Conservation (phyloP, 257 asterid genomes). For the Pogostemon cablin region DNA sequence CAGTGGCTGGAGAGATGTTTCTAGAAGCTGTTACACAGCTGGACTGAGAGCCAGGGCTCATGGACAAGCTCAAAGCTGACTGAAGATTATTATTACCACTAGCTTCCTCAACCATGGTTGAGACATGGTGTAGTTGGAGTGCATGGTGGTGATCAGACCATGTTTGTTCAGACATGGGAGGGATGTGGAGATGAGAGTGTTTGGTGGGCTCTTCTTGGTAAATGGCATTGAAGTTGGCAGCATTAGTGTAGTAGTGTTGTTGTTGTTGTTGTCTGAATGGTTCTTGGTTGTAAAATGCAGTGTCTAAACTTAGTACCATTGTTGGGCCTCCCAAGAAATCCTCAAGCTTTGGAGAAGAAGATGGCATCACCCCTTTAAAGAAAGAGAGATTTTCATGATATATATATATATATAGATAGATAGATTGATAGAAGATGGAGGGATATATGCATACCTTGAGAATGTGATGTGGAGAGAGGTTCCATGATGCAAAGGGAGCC, state of each 20-base stretch:
- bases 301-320: slow-evolving; percentile 58
- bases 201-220: slow-evolving; percentile 41
- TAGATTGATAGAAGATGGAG: neutral
- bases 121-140: slow-evolving; percentile 36
- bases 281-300: slow-evolving; percentile 50
- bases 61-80: slow-evolving; percentile 58
- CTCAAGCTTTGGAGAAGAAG: slow-evolving; percentile 75
- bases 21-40: slow-evolving; percentile 70
- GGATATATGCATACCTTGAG: slow-evolving; percentile 43
- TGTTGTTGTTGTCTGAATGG: slow-evolving; percentile 40
- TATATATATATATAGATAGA: too few species aligned
- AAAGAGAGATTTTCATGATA: neutral
- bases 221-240: slow-evolving; percentile 43
- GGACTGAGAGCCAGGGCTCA: slow-evolving; percentile 88
- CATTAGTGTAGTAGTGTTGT: slow-evolving; percentile 35
- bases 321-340: slow-evolving; percentile 75
- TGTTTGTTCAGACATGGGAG: slow-evolving; percentile 43
- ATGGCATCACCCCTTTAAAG: slow-evolving; percentile 42
- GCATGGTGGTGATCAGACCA: slow-evolving; percentile 58
- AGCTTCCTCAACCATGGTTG: slow-evolving; percentile 26
- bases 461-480: slow-evolving; percentile 67
- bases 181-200: slow-evolving; percentile 43
- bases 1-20: slow-evolving; percentile 53
- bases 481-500: slow-evolving; percentile 86
- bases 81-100: slow-evolving; percentile 53